These are phyloP conservation scores for Jaltomata sinuosa DNA, from an alignment of 257 asterid genomes.

Conservation along the genomic window DNA sequence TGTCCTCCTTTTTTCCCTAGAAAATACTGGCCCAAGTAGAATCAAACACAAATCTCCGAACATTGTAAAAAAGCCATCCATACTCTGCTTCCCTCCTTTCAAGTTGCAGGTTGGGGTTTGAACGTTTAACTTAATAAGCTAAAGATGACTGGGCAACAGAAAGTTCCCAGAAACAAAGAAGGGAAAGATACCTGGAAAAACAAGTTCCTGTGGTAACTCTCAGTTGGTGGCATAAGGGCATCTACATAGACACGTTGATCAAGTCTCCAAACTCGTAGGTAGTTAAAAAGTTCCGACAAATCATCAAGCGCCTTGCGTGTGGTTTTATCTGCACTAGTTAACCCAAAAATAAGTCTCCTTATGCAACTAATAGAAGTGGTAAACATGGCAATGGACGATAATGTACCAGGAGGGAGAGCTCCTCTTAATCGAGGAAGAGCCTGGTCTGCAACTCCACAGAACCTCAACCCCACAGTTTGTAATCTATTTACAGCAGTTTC, in stretches of 20 bases:
- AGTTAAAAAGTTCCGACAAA: conserved; percentile 71
- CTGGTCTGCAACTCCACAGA: conserved; percentile 88
- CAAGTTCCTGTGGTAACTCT: conserved; percentile 68
- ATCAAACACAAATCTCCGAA: not conserved
- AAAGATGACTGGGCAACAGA: not conserved
- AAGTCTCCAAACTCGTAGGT: conserved; percentile 74
- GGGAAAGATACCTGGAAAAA: conserved; percentile 70
- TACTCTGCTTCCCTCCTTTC: not conserved
- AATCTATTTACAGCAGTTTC: conserved; percentile 81
- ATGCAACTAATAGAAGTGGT: conserved; percentile 3
- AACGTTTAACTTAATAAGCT: not conserved
- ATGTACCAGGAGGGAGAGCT: conserved; percentile 86
- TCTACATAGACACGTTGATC: conserved; percentile 57
- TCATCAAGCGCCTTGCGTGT: conserved; percentile 91
- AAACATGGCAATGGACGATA: not conserved
- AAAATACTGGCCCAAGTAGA: not conserved
- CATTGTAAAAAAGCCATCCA: not conserved
- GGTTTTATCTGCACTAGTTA: conserved; percentile 56
- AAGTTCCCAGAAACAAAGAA: not conserved
- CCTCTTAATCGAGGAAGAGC: conserved; percentile 95
- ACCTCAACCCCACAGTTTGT: conserved; percentile 94
- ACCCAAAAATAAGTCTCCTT: conserved; percentile 2
- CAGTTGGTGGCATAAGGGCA: conserved; percentile 94
- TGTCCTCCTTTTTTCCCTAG: not conserved
- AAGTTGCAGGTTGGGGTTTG: not conserved